Base-by-base conservation (phyloP, 805 yeast genomes). In the Starmera dryadoides region DNA sequence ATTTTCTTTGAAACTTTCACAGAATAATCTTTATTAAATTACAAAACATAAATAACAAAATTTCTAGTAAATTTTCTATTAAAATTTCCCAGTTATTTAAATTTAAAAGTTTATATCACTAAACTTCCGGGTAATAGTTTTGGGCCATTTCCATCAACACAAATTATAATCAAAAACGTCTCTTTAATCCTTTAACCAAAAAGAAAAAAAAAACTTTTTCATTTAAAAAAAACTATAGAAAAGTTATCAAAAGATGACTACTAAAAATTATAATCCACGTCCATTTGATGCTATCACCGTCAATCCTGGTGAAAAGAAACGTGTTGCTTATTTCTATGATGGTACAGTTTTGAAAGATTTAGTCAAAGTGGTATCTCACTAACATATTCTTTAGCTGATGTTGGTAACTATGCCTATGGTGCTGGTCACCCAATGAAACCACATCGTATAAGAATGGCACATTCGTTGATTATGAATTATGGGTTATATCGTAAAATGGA, bases 371-470 rank as follows among this genome's bases (percentile, higher is more conserved):
- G 22, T 11, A 6, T 29, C 17, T 66, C 68, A 39, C 46, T 36
- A 43, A 38, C 42, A 19, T 12, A n/a, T n/a, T 20, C 16, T 33
- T 36, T 35, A 52, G 69, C 96, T 22, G 98, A 91, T 59, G 96
- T 93, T 35, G 98, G 98, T 28, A 93, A 93, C 66, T 91, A 91
- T 63, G 95, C 97, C 34, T 93, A 93, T 59, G 98, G 98, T 41
- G 93, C 96, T 4, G 96, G 96, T 22, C 98, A 93, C 62, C 97
- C 97, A 31, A 93, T 93, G 98, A 93, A 93, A 60, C 98, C 98
- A 19, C 97, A 91, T 62, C 79, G 98, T 58, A 88, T 93, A 66
- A 83, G 98, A 77, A 89, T 93, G 95, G 95, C 98, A 7, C 98
- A 93, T 62, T 86, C 95, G 32, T 71, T 93, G 54, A 86, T 93